Base-by-base conservation (phyloP, 768 basidiomycete species). In the Naematelia aurantialba region DNA sequence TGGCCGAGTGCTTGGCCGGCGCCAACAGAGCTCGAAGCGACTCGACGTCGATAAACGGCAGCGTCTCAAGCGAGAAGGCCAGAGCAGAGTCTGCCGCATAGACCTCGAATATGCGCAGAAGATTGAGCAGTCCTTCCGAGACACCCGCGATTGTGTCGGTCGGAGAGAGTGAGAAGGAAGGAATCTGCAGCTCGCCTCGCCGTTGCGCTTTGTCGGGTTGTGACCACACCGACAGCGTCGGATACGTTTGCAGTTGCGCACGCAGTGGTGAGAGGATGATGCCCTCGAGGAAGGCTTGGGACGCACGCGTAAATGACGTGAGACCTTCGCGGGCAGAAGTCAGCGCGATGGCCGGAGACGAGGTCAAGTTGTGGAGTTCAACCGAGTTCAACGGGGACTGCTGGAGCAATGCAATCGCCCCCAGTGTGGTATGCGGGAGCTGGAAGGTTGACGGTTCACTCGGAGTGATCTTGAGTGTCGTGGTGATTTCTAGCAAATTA, bases 21-120 rank as follows among this genome's bases (percentile, higher is more conserved):
- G 30, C 57, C 48, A 1, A 50, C 50, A 24, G 50, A 4, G 58
- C 62, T 1, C 56, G 45, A 12, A 77, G 56, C 4, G 66, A 75
- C 44, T 86, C 84, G 4, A 79, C 64, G 58, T 88, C 85, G 51
- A 89, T 74, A 66, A 84, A 84, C 0, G 88, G 90, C 10, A 97
- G 79, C 4, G 88, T 90, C 49, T 87, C 85, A 42, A 97, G 80
- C 31, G 89, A 91, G 77, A 92, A 96, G 1, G 86, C 84, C 8
- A 97, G 82, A 14, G 62, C 91, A 45, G 74, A 70, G 73, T 97
- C 92, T 58, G 87, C 87, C 5, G 88, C 89, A 70, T 96, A 94
- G 17, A 93, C 88, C 76, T 98, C 93, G 70, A 98, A 96, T 14
- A 98, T 79, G 56, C 92, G 80, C 1, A 94, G 91, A 2, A 99